A percentile compares a stretch with the other conserved stretches of the same genome.
These are phyloP conservation scores for Geranium brycei DNA, from an alignment of 345 rosid genomes.

Conservation along the genomic window DNA sequence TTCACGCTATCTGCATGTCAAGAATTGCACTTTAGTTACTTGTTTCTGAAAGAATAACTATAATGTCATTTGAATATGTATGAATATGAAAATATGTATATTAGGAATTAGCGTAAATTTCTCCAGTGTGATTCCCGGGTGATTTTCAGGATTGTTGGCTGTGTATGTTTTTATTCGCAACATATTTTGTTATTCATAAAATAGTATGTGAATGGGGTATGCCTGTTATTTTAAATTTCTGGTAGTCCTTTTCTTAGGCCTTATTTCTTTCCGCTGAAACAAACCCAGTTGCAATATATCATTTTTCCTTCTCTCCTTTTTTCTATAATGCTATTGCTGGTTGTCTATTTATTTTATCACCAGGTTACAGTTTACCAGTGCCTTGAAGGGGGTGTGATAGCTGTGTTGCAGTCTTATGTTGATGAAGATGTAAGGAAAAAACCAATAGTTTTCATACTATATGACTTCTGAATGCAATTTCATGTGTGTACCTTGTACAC, in stretches of 20 bases:
- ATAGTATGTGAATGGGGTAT: no score
- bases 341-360: slow-evolving; percentile 6
- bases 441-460: background rate
- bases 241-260: background rate
- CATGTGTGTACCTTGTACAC: slow-evolving; percentile 3
- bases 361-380: slow-evolving; percentile 93
- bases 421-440: slow-evolving; percentile 77
- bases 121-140: background rate
- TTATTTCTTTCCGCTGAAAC: no score
- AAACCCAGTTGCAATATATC: no score
- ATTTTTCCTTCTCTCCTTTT: no score
- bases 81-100: background rate
- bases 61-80: background rate
- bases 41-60: background rate
- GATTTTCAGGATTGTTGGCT: background rate
- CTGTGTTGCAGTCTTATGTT: slow-evolving; percentile 63
- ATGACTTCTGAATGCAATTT: background rate
- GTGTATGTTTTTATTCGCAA: background rate
- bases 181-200: no score
- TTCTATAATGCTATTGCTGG: background rate
- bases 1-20: background rate
- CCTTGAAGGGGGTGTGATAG: slow-evolving; percentile 78
- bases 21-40: background rate
- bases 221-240: background rate
- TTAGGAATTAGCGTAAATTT: background rate